Conservation (phyloP, 257 asterid species). For the Lithospermum erythrorhizon region DNA sequence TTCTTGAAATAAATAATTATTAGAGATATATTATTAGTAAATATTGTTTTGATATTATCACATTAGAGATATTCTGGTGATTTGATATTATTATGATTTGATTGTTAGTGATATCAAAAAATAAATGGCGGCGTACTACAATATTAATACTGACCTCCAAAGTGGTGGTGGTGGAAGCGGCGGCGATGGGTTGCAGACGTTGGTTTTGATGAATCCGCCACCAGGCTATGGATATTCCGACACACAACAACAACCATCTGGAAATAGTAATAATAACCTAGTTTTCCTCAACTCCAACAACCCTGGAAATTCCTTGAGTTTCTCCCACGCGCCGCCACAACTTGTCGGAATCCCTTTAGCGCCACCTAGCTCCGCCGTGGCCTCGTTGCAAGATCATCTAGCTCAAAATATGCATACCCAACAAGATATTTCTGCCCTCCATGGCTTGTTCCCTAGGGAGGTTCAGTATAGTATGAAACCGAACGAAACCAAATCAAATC, state of each 20-base stretch:
- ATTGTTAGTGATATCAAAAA: neutral
- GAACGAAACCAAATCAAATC: too few relatives aligned
- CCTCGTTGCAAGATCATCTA: conserved; percentile 12
- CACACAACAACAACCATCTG: conserved; percentile 28
- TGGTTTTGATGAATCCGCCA: conserved; percentile 61
- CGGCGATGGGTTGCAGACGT: conserved; percentile 69
- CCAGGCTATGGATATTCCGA: conserved; percentile 86
- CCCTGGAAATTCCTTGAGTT: conserved; percentile 17
- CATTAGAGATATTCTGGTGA: too few relatives aligned
- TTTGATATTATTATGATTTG: too few relatives aligned
- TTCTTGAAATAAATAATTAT: too few relatives aligned
- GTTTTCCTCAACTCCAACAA: conserved; percentile 61
- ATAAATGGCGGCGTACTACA: conserved; percentile 78
- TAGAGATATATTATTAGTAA: too few relatives aligned
- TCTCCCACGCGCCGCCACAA: conserved; percentile 66
- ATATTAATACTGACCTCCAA: conserved; percentile 74
- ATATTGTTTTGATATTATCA: too few relatives aligned
- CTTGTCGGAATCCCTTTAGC: conserved; percentile 67
- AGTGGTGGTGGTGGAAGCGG: conserved; percentile 32
- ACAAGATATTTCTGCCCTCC: conserved; percentile 42
- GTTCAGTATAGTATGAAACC: conserved; percentile 10
- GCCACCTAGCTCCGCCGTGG: conserved; percentile 8
- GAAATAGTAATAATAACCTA: conserved; percentile 30
- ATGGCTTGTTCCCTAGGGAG: conserved; percentile 53
- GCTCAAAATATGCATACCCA: conserved; percentile 22